Base-by-base conservation (phyloP, 202 grass and related monocot genomes). In the Schoenoplectus triqueter region DNA sequence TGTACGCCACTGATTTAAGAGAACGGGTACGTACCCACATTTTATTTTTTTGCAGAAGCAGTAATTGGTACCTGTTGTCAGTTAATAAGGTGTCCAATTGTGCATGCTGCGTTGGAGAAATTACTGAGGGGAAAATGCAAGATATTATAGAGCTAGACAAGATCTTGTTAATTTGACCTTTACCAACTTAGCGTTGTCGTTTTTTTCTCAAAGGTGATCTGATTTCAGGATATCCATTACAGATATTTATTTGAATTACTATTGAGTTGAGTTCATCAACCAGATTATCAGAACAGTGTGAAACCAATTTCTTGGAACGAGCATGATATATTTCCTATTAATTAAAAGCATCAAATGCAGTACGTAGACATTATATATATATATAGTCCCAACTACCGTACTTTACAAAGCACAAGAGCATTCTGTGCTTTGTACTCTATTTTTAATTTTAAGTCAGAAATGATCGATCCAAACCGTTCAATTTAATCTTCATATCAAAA, bases 291-390 rank as follows among this genome's bases (percentile, higher is more conserved):
- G 67, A 45, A 13, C 14, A 44, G 41, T n/a, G 5, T 17, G 31
- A 70, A 70, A 15, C 41, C 13, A 70, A 70, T 69, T 69, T 69
- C 67, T 69, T 69, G 14, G 22, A 14, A 69, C 31, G 31, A 66
- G 20, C 41, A 67, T 11, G 65, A 41, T 42, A 10, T 40, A 67
- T 67, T 40, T 67, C 4, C 15, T 45, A 46, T 71, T 71, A 71
- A 1, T 17, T 31, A 31, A 31, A 31, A 46, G 44, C 15, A 46
- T 71, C 42, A 69, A 18, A 44, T 69, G 20, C 20, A 21, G 8
- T 66, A 66, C 9, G 7, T 21, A 31, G 31, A 31, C 31, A 31
- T 31, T 31, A 31, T 31, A 31, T 31, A 31, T 31, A 31, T 31
- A 31, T 31, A 31, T 31, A 31, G 31, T 31, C 31, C 31, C 31